These are phyloP conservation scores for Russula emetica DNA, from an alignment of 768 basidiomycete species.

Conservation along the genomic window DNA sequence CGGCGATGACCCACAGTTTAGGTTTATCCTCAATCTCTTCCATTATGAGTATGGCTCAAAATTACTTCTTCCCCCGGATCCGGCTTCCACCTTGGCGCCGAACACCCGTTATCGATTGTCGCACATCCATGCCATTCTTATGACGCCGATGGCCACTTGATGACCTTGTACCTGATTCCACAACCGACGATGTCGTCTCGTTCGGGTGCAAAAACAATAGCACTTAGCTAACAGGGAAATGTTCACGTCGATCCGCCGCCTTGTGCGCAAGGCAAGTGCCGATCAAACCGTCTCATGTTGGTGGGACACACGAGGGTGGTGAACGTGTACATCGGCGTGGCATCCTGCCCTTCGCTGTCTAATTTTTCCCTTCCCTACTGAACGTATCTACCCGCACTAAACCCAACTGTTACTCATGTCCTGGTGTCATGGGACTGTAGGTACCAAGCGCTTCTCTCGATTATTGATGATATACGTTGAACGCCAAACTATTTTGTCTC, in stretches of 20 bases:
- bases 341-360: slow-evolving; percentile 4
- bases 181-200: neutral
- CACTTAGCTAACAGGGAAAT: neutral
- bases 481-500: neutral
- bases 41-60: slow-evolving; percentile 9
- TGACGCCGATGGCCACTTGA: slow-evolving; percentile 9
- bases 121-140: neutral
- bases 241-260: neutral
- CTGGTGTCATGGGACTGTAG: neutral
- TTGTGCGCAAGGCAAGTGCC: slow-evolving; percentile 1
- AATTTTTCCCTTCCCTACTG: neutral
- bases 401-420: slow-evolving; percentile 3
- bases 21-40: slow-evolving; percentile 19
- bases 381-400: neutral
- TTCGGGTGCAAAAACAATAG: neutral
- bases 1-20: slow-evolving; percentile 13
- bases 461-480: no score
- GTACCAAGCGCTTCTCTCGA: neutral
- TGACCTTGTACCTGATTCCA: slow-evolving; percentile 10
- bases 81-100: slow-evolving; percentile 7
- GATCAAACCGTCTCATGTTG: neutral
- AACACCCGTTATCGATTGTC: slow-evolving; percentile 18
- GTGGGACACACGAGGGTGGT: neutral
- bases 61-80: slow-evolving; percentile 11
- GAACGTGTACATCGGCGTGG: slow-evolving; percentile 12